Percentiles rank a stretch among this genome's conserved stretches.
phyloP scores from a whole-genome alignment of 2,329 filamentous ascomycete species.

The Aspergillus bombycis region DNA sequence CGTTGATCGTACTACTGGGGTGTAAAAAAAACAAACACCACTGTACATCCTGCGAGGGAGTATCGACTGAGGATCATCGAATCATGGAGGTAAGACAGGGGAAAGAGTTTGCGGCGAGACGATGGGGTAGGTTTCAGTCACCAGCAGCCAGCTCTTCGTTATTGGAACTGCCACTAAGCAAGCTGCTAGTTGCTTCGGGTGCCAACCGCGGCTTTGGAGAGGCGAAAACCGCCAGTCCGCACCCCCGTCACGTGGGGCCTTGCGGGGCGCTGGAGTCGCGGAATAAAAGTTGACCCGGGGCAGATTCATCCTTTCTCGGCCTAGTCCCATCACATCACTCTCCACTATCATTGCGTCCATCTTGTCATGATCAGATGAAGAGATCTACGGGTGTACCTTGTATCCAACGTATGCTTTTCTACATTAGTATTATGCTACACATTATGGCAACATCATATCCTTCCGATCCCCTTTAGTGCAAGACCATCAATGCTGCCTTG shows the following conservation, averaged over 20 bases:
- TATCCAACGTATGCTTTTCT: too few relatives aligned
- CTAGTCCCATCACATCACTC: too few relatives aligned
- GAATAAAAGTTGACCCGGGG: too few relatives aligned
- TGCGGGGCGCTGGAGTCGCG: not conserved
- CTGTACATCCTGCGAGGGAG: not conserved
- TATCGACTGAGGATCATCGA: not conserved
- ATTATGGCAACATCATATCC: not conserved
- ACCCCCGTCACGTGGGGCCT: not conserved
- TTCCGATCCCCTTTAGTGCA: too few relatives aligned
- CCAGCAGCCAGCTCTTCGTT: not conserved
- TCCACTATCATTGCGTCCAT: too few relatives aligned
- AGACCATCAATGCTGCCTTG: not conserved
- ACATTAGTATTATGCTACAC: too few relatives aligned
- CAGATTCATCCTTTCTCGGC: too few relatives aligned
- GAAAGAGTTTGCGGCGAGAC: constrained; percentile 2
- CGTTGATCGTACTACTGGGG: not conserved
- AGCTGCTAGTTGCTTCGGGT: constrained; percentile 19
- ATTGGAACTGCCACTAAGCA: not conserved
- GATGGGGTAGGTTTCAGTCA: not conserved
- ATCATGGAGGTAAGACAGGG: constrained; percentile 1
- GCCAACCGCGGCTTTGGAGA: constrained; percentile 25
- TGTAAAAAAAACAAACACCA: not conserved
- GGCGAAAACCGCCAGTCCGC: too few relatives aligned
- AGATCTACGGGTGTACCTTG: too few relatives aligned
- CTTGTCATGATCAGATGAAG: too few relatives aligned